phyloP scores from a whole-genome alignment of 2,329 filamentous ascomycete species.

The Verticillium longisporum region DNA sequence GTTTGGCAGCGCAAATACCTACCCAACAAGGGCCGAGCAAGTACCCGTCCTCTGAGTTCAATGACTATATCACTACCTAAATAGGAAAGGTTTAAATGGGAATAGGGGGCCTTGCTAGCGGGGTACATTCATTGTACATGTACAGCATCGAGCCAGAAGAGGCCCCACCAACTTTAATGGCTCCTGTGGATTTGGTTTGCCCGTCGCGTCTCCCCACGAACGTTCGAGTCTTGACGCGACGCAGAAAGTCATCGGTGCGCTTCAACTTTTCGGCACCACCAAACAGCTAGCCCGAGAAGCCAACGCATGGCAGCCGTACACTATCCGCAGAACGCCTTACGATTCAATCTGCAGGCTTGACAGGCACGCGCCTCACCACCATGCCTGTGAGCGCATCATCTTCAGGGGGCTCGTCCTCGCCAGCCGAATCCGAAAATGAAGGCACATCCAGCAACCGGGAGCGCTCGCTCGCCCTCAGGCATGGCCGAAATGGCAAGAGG shows the following conservation, averaged over 20 bases:
- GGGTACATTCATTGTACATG: too few relatives aligned
- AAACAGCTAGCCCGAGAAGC: not conserved
- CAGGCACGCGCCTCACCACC: not conserved
- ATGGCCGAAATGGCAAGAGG: constrained; percentile 6
- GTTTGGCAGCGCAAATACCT: too few relatives aligned
- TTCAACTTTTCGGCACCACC: not conserved
- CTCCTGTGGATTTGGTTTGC: not conserved
- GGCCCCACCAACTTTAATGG: not conserved
- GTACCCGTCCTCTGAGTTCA: too few relatives aligned
- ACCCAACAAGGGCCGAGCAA: too few relatives aligned
- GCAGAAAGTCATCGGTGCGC: constrained; percentile 15
- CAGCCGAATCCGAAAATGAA: not conserved
- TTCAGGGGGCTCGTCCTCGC: not conserved
- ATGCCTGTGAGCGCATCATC: not conserved
- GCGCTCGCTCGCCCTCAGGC: not conserved
- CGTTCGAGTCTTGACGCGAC: constrained; percentile 9
- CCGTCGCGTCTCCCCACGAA: not conserved
- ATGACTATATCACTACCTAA: too few relatives aligned
- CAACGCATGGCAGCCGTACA: not conserved
- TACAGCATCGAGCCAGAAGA: not conserved
- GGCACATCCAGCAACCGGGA: not conserved
- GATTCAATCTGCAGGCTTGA: not conserved
- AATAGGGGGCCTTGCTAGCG: too few relatives aligned
- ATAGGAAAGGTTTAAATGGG: too few relatives aligned
- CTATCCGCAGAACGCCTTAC: not conserved